These are phyloP conservation scores for Condylostoma magnum DNA, from an alignment of 169 alveolate species.

Conservation along the genomic window DNA sequence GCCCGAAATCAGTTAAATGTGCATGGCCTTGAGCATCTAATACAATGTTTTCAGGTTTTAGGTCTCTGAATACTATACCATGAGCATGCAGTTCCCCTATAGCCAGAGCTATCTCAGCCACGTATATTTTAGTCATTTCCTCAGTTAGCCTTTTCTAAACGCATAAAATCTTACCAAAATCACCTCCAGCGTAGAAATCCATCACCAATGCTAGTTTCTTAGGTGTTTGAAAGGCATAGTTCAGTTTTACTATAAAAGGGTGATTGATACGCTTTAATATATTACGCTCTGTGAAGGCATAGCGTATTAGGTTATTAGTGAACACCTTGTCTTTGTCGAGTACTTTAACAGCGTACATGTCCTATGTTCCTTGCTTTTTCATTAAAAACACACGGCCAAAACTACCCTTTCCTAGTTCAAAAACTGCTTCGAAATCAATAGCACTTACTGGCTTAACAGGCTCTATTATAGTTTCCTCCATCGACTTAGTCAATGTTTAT, in stretches of 20 bases:
- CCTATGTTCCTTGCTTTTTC: slow-evolving; percentile 49
- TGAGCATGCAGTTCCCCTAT: slow-evolving; percentile 65
- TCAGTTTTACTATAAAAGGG: slow-evolving; percentile 80
- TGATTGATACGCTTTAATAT: slow-evolving; percentile 69
- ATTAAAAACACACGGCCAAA: slow-evolving; percentile 87
- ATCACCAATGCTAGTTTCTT: slow-evolving; percentile 58
- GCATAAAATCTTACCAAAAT: slow-evolving; percentile 49
- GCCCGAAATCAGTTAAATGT: slow-evolving; percentile 80
- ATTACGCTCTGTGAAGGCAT: slow-evolving; percentile 85
- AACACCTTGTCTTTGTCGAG: slow-evolving; percentile 69
- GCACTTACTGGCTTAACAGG: slow-evolving; percentile 14
- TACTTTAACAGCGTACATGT: slow-evolving; percentile 81
- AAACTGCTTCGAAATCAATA: slow-evolving; percentile 1
- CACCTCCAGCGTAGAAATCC: slow-evolving; percentile 77
- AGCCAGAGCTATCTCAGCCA: slow-evolving; percentile 61
- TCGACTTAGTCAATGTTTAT: not conserved
- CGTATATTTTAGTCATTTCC: slow-evolving; percentile 54
- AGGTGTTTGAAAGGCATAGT: slow-evolving; percentile 80
- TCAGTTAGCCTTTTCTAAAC: slow-evolving; percentile 51
- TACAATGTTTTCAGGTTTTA: slow-evolving; percentile 84
- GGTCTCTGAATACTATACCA: slow-evolving; percentile 70
- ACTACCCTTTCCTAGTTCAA: slow-evolving; percentile 58
- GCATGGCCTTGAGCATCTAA: slow-evolving; percentile 82
- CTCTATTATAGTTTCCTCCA: not conserved
- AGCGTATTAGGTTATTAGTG: slow-evolving; percentile 70